Evolutionary conservation across 352 stramenopile species (phyloP), one percentile per base, ranked within the genome.

Genomic region (Phytopythium kandeliae): DNA sequence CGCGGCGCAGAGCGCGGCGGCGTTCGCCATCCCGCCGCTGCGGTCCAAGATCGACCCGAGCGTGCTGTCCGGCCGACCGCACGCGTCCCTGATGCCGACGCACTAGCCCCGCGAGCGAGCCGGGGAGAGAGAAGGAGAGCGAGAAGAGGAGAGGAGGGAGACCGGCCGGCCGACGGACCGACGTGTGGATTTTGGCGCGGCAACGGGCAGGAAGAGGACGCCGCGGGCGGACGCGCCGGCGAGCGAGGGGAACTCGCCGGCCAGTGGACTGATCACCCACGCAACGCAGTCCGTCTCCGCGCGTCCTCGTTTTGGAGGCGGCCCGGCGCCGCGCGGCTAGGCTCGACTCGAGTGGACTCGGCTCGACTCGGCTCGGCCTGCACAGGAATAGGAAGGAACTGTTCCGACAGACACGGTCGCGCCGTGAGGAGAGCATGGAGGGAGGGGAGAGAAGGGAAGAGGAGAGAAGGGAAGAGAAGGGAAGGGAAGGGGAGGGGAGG

Each of bases 31-130:
- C 57, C 79, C 79, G 13, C 79, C 79, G n/a, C 65, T 90, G 35
- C 76, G 79, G 25, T 86, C 79, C 22, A 90, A 90, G 69, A 82
- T 90, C 49, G 74, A 87, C 38, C 79, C 79, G 26, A 87, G 61
- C 48, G 74, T 90, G 46, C 64, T 90, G 45, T 62, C 17, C 25
- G 62, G 60, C 19, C 67, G 60, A 47, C 57, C 64, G 10, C 78
- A 86, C 55, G 79, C n/a, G n/a, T n/a, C n/a, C n/a, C n/a, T 72
- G 48, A 69, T 68, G 1, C 51, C 70, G 21, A 77, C 54, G 19
- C 80, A 81, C 60, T 89, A 82, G 55, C 21, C 30, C n/a, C n/a
- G n/a, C n/a, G n/a, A n/a, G n/a, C n/a, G n/a, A n/a, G n/a, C n/a
- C n/a, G n/a, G n/a, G n/a, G n/a, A n/a, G n/a, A n/a, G n/a, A n/a